Percentiles rank a stretch among this genome's conserved stretches.
Conservation (phyloP, 768 basidiomycete species). For the Panellus pusillus region DNA sequence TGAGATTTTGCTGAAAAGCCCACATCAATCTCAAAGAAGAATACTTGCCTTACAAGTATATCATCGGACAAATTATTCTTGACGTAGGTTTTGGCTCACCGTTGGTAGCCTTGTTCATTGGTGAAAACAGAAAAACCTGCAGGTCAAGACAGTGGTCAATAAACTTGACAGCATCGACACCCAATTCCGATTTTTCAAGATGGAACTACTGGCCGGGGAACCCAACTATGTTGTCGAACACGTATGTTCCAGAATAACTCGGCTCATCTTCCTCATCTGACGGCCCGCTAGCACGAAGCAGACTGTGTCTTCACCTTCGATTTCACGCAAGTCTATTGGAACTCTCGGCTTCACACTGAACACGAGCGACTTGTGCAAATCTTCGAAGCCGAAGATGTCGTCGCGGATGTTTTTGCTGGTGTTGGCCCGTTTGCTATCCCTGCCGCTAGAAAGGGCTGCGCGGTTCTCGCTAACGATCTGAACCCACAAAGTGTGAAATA, state of each 20-base stretch:
- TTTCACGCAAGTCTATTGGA: constrained; percentile 97
- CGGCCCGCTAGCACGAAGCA: constrained; percentile 65
- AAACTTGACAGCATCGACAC: constrained; percentile 86
- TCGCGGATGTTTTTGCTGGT: constrained; percentile 95
- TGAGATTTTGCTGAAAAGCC: constrained; percentile 45
- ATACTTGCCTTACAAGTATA: constrained; percentile 86
- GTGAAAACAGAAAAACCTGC: constrained; percentile 74
- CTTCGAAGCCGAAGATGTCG: constrained; percentile 73
- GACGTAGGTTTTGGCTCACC: constrained; percentile 57
- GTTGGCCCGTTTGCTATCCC: constrained; percentile 97
- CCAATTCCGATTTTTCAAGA: constrained; percentile 89
- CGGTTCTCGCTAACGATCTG: constrained; percentile 89
- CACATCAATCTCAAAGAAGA: constrained; percentile 90
- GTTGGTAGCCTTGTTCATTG: background rate
- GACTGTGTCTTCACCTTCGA: constrained; percentile 90
- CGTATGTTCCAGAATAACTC: constrained; percentile 46
- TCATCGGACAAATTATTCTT: constrained; percentile 90
- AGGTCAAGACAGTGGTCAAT: constrained; percentile 88
- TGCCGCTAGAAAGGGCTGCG: constrained; percentile 88
- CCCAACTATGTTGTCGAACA: constrained; percentile 84
- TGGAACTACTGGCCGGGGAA: constrained; percentile 95
- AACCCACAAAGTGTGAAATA: constrained; percentile 88
- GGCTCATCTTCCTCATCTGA: background rate
- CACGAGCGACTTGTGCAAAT: constrained; percentile 79
- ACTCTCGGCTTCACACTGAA: constrained; percentile 90